A percentile compares a stretch with the other conserved stretches of the same genome.
Conservation (phyloP, 2,329 filamentous ascomycete genomes). For the Colletotrichum sp. region DNA sequence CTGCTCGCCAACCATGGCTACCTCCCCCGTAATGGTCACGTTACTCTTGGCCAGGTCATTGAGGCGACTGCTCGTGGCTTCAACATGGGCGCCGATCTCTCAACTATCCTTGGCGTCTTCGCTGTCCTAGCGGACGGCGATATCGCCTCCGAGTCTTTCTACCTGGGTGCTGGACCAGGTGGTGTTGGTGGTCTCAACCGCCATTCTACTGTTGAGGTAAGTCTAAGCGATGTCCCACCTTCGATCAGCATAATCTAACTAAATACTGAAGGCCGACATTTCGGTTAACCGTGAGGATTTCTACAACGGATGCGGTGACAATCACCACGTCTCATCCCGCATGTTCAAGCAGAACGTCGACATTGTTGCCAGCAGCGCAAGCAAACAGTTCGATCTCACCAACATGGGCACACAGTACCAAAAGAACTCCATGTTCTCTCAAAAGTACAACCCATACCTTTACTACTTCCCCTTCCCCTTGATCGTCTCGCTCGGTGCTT, state of each 20-base stretch:
- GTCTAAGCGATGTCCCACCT: not conserved
- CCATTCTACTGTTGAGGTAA: constrained; percentile 13
- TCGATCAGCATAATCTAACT: not conserved
- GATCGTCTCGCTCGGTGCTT: constrained; percentile 5
- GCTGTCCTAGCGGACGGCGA: not conserved
- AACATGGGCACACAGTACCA: constrained; percentile 17
- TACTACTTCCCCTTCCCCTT: constrained; percentile 15
- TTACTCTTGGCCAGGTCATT: constrained; percentile 10
- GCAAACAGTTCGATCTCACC: constrained; percentile 6
- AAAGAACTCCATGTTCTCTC: constrained; percentile 3
- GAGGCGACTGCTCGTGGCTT: constrained; percentile 12
- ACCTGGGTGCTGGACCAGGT: constrained; percentile 2
- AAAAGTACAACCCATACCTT: constrained; percentile 12
- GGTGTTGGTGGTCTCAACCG: constrained; percentile 9
- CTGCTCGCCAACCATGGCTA: constrained; percentile 49
- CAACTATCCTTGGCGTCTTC: constrained; percentile 1
- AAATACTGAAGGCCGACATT: not conserved
- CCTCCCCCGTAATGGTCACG: constrained; percentile 42
- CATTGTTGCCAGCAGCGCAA: not conserved
- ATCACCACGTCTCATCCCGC: constrained; percentile 9
- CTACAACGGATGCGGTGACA: constrained; percentile 13
- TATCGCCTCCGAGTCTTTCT: constrained; percentile 6
- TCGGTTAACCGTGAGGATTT: constrained; percentile 14
- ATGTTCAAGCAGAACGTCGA: constrained; percentile 17
- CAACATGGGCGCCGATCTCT: constrained; percentile 1